These are phyloP conservation scores for Fusarium napiforme DNA, from an alignment of 2,329 filamentous ascomycete genomes.

Conservation along the genomic window DNA sequence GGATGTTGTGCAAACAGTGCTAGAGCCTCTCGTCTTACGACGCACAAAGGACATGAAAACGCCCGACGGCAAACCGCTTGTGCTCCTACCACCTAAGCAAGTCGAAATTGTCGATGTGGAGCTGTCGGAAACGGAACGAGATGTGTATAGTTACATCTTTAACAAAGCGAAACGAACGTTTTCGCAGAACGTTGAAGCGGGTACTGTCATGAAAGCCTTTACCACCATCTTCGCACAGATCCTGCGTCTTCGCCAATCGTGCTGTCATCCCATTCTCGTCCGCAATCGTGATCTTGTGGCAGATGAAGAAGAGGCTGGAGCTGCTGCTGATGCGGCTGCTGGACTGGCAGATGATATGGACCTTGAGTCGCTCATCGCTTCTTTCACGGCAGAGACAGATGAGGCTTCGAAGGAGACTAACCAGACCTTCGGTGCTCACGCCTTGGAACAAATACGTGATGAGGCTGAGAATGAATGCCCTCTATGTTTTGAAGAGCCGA, in stretches of 20 bases:
- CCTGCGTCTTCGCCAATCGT: slow-evolving; percentile 88
- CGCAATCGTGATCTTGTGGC: slow-evolving; percentile 85
- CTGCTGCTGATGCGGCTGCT: slow-evolving; percentile 78
- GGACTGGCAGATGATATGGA: slow-evolving; percentile 97
- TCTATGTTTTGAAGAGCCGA: slow-evolving; percentile 93
- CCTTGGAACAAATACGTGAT: slow-evolving; percentile 89
- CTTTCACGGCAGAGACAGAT: slow-evolving; percentile 78
- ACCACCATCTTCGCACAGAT: slow-evolving; percentile 98
- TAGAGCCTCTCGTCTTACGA: slow-evolving; percentile 94
- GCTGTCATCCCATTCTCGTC: slow-evolving; percentile 91
- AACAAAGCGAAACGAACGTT: slow-evolving; percentile 85
- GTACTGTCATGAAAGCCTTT: slow-evolving; percentile 93
- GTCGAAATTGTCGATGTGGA: slow-evolving; percentile 90
- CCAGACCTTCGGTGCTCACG: slow-evolving; percentile 80
- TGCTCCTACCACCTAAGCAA: slow-evolving; percentile 82
- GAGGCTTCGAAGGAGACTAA: slow-evolving; percentile 69
- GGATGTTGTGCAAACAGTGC: slow-evolving; percentile 95
- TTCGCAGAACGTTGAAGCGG: slow-evolving; percentile 86
- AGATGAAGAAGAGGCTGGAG: slow-evolving; percentile 85
- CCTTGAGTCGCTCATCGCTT: slow-evolving; percentile 82
- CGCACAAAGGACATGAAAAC: slow-evolving; percentile 99
- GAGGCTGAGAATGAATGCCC: slow-evolving; percentile 92
- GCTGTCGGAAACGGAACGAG: slow-evolving; percentile 83
- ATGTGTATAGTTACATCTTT: slow-evolving; percentile 93
- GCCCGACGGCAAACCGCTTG: slow-evolving; percentile 78